Percentiles rank a stretch among this genome's conserved stretches.
Conservation (phyloP, 78 protist species). For the Dictyostelium discoideum region DNA sequence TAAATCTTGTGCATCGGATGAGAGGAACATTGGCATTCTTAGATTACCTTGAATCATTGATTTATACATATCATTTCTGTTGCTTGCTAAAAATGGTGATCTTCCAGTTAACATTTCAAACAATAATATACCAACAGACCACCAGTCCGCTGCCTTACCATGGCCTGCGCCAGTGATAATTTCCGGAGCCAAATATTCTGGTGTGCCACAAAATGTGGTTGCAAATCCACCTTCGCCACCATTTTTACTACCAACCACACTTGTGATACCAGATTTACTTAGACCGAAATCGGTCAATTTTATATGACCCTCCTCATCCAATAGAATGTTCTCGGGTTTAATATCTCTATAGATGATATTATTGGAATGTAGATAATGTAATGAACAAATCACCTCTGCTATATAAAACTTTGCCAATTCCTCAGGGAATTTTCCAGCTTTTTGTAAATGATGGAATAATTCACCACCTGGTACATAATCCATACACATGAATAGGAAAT, state of each 20-base stretch:
- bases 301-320: constrained; percentile 86
- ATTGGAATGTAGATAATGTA: constrained; percentile 83
- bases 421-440: constrained; percentile 70
- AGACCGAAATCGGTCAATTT: constrained; percentile 89
- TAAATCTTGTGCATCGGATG: constrained; percentile 71
- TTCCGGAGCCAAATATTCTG: constrained; percentile 98
- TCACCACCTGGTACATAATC: constrained; percentile 95
- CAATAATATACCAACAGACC: constrained; percentile 92
- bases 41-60: constrained; percentile 84
- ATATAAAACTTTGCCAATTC: constrained; percentile 78
- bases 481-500: constrained; percentile 89
- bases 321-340: constrained; percentile 88
- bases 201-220: constrained; percentile 98
- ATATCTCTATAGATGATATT: constrained; percentile 87
- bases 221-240: constrained; percentile 77
- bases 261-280: constrained; percentile 74
- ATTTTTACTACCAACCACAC: constrained; percentile 37
- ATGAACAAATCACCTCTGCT: constrained; percentile 82
- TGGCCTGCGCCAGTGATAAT: constrained; percentile 84
- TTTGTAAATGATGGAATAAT: constrained; percentile 90
- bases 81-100: constrained; percentile 79
- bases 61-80: constrained; percentile 83
- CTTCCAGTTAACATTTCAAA: constrained; percentile 93
- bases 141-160: constrained; percentile 95
- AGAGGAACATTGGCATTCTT: constrained; percentile 71